Conservation (phyloP, 192 early-diverging fungal species). For the Borealophlyctis nickersoniae region DNA sequence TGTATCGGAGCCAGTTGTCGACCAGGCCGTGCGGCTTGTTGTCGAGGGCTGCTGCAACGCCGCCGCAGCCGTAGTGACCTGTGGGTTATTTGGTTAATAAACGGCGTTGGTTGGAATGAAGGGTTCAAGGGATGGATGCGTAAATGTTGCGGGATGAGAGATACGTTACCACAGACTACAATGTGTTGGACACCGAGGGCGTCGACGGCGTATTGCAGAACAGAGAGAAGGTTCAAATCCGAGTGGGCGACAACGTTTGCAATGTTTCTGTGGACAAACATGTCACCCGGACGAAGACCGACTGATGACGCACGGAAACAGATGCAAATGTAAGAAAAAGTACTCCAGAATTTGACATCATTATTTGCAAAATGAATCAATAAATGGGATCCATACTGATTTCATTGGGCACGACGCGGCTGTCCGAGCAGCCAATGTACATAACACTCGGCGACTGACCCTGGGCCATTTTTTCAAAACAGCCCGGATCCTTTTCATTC, state of each 20-base stretch:
- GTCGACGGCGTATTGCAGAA: constrained; percentile 92
- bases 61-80: constrained; percentile 49
- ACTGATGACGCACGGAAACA: constrained; percentile 19
- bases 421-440: constrained; percentile 94
- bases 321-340: constrained; percentile 26
- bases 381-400: constrained; percentile 28
- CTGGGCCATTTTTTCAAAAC: constrained; percentile 68
- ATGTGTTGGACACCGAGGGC: constrained; percentile 90
- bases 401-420: constrained; percentile 83
- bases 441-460: constrained; percentile 81
- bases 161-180: constrained; percentile 81
- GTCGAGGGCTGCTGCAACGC: constrained; percentile 35
- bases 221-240: constrained; percentile 79
- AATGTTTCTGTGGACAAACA: constrained; percentile 98
- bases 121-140: not conserved
- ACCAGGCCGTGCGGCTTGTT: constrained; percentile 64
- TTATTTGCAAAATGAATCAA: no score
- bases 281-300: constrained; percentile 68
- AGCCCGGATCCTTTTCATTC: constrained; percentile 52
- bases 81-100: not conserved
- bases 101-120: not conserved
- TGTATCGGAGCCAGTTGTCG: constrained; percentile 86
- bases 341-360: no score
- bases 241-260: constrained; percentile 84
- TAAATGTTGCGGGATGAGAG: not conserved